Base-by-base conservation (phyloP, 148 eudicot genomes). In the Rhododendron molle region DNA sequence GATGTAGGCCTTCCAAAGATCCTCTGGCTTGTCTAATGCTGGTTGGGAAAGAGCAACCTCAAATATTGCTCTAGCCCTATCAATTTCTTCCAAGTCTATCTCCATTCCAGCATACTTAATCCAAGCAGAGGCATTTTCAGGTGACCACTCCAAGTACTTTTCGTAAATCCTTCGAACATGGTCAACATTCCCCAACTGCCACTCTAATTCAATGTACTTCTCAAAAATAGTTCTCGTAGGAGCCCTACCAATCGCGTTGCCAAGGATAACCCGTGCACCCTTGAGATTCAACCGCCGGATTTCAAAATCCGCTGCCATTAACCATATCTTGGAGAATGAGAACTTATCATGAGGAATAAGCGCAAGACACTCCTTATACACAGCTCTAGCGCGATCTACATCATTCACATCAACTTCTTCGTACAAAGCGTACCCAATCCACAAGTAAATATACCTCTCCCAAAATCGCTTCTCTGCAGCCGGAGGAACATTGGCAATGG, bases 11-110 rank as follows among this genome's bases (percentile, higher is more conserved):
- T 94, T 91, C 89, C 76, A 86, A 15, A 49, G 83, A 83, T 28
- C 20, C 85, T 95, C 96, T 18, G 98, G 96, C 96, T 93, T 95
- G 89, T 94, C 96, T 80, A 95, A 52, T 40, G 95, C 94, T 58
- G 96, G 93, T 87, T 95, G 98, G 44, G 94, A 94, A 88, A 93
- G 92, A 79, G 96, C 98, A 82, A 94, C 93, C 86, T 95, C 98
- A 89, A 93, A 94, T 58, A 95, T 90, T 18, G 56, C 91, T 84
- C 96, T 87, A 0, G 95, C 95, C 46, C 96, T 85, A 32, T 94
- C 98, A 36, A 93, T 86, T 89, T 95, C 98, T 84, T 91, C 93
- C 90, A 49, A 90, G 76, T 94, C 96, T 94, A 2, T 95, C 95
- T 80, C 93, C 94, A 13, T 0, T 21, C 50, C 9, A 50, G 43